These are phyloP conservation scores for Dalbergia oliveri DNA, from an alignment of 306 rosid genomes.

Conservation along the genomic window DNA sequence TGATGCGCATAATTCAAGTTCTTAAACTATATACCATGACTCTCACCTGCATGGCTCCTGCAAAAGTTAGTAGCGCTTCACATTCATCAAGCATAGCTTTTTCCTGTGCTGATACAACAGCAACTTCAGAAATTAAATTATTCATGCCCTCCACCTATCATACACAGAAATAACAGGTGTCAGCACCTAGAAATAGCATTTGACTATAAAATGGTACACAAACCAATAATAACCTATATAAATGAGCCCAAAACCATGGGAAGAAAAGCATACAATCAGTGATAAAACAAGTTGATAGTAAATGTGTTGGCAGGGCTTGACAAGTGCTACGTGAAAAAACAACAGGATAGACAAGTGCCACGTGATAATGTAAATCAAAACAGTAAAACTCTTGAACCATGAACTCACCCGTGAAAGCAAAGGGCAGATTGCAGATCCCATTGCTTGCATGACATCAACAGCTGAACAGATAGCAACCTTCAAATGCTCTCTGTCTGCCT, in stretches of 20 bases:
- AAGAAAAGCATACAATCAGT: conserved; percentile 29
- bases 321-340: neutral
- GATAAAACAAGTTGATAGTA: conserved; percentile 1
- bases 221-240: conserved; percentile 16
- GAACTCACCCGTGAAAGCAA: conserved; percentile 78
- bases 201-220: neutral
- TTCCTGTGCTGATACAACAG: conserved; percentile 79
- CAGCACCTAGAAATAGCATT: conserved; percentile 34
- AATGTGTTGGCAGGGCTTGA: neutral
- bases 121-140: conserved; percentile 80
- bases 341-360: conserved; percentile 28
- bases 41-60: conserved; percentile 86
- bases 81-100: conserved; percentile 91
- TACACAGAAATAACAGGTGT: conserved; percentile 37
- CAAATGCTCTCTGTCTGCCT: conserved; percentile 89
- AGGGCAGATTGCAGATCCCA: conserved; percentile 86
- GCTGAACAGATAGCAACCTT: conserved; percentile 91
- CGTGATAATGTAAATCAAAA: conserved; percentile 30
- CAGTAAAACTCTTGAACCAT: conserved; percentile 30
- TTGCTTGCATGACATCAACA: conserved; percentile 85
- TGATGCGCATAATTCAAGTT: conserved; percentile 30
- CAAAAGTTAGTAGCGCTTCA: conserved; percentile 74
- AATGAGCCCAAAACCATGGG: conserved; percentile 25
- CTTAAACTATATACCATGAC: conserved; percentile 22
- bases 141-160: conserved; percentile 79